Percentiles rank a stretch among this genome's conserved stretches.
Evolutionary conservation across 495 filamentous ascomycete species (phyloP).

Genomic region (Tetracladium setigerum): DNA sequence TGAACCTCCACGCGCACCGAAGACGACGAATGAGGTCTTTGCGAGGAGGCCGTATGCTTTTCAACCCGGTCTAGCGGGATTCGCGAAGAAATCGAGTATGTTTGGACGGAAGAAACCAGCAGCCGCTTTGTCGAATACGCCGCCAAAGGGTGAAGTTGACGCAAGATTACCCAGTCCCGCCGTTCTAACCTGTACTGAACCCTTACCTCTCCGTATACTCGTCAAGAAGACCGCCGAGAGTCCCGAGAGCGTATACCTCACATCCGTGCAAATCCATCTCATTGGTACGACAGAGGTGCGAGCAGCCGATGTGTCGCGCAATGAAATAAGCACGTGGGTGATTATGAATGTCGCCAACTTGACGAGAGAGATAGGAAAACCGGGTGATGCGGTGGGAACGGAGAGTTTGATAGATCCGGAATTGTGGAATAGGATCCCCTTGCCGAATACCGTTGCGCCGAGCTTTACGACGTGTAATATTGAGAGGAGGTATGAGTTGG

Average conservation of each 20-base stretch:
- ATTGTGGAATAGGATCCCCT: constrained; percentile 58
- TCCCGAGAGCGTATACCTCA: constrained; percentile 59
- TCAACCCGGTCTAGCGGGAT: constrained; percentile 28
- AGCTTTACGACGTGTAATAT: constrained; percentile 88
- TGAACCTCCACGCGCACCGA: constrained; percentile 69
- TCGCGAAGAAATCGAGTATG: constrained; percentile 43
- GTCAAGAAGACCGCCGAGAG: constrained; percentile 63
- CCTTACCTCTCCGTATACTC: constrained; percentile 73
- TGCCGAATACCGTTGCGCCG: constrained; percentile 81
- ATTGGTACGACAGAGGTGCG: constrained; percentile 70
- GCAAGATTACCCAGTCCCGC: constrained; percentile 80
- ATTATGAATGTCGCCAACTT: constrained; percentile 62
- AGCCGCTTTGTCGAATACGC: constrained; percentile 10
- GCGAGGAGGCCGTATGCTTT: constrained; percentile 79
- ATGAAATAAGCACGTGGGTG: constrained; percentile 60
- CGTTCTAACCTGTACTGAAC: constrained; percentile 81
- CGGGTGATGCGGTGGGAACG: constrained; percentile 51
- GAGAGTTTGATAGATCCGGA: constrained; percentile 57
- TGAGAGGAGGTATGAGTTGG: constrained; percentile 69
- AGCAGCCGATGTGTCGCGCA: constrained; percentile 61
- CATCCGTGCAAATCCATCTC: constrained; percentile 71
- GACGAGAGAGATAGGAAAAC: constrained; percentile 46
- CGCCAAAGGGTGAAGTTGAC: constrained; percentile 55
- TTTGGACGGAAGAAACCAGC: constrained; percentile 30
- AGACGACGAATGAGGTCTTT: constrained; percentile 68